Evolutionary conservation across 495 filamentous ascomycete species (phyloP), one percentile per base, ranked within the genome.

Genomic region (Talaromyces ruber): DNA sequence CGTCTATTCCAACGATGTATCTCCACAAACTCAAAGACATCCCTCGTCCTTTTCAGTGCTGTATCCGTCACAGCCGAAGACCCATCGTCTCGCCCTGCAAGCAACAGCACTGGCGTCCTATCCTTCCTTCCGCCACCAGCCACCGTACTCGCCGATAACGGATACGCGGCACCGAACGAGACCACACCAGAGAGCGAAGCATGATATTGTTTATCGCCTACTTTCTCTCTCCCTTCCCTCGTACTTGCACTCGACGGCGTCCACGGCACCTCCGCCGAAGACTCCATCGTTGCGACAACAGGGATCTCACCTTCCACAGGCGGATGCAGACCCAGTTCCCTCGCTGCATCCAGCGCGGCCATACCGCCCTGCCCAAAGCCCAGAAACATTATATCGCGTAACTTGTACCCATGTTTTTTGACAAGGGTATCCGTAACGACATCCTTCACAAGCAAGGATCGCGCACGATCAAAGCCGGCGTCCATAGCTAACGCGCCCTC

Each of bases 291-390:
- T 3, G 59, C 26, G 3, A 18, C 59, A 21, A 45, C 59, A 12
- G 59, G 39, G 7, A 60, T 54, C 26, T 71, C 71, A 28, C 67
- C 59, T 5, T 51, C 45, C 53, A 67, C 66, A 18, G 59, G 59
- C 9, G 59, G 59, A 24, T 60, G 37, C 43, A 60, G 59, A 14
- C 64, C 68, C 21, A 78, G 26, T 50, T 71, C 71, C 64, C 80
- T 57, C 54, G 78, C 83, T 7, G 78, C 76, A 65, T 84, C 83
- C 60, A 97, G 70, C 16, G 85, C 92, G 7, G 85, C 79, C 79
- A 92, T 90, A 4, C 87, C 94, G 7, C 94, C 93, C 72, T 98
- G 94, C 4, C 90, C 92, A 62, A 89, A 91, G 4, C 94, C 94
- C 62, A 93, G 84, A 11, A 97, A 68, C 65, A 96, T 66, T 8